phyloP scores from a whole-genome alignment of 1,139 yeast species.

The Blastobotrys arbuscula region DNA sequence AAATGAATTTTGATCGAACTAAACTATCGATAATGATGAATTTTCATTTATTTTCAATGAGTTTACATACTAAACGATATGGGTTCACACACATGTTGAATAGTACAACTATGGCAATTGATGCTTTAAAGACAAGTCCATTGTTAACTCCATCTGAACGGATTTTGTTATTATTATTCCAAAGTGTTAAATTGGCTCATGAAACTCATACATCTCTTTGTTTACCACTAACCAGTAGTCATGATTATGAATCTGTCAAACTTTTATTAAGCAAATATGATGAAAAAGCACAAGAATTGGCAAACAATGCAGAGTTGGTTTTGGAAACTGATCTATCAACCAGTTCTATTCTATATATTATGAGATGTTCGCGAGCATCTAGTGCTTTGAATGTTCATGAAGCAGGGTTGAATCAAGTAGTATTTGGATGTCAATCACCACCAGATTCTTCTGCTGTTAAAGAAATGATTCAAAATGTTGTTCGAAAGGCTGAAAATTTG shows the following conservation, averaged over 20 bases:
- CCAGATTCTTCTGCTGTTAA: background rate
- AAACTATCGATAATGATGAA: background rate
- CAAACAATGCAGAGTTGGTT: background rate
- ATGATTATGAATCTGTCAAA: background rate
- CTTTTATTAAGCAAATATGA: background rate
- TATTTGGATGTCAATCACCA: background rate
- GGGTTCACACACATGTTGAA: background rate
- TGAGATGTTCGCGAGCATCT: background rate
- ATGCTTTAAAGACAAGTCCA: background rate
- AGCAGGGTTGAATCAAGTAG: slow-evolving; percentile 5
- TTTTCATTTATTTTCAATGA: background rate
- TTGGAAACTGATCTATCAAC: background rate
- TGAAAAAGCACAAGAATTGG: background rate
- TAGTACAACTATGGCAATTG: background rate
- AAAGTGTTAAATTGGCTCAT: background rate
- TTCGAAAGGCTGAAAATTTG: background rate
- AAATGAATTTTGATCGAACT: slow-evolving; percentile 1
- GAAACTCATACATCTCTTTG: background rate
- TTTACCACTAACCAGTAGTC: background rate
- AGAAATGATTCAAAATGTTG: background rate
- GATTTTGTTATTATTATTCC: background rate
- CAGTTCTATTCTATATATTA: background rate
- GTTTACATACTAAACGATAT: slow-evolving; percentile 2
- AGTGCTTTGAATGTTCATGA: background rate
- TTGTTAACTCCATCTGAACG: background rate